phyloP scores from a whole-genome alignment of 768 basidiomycete species.

The Hygrophoropsis aurantiaca region DNA sequence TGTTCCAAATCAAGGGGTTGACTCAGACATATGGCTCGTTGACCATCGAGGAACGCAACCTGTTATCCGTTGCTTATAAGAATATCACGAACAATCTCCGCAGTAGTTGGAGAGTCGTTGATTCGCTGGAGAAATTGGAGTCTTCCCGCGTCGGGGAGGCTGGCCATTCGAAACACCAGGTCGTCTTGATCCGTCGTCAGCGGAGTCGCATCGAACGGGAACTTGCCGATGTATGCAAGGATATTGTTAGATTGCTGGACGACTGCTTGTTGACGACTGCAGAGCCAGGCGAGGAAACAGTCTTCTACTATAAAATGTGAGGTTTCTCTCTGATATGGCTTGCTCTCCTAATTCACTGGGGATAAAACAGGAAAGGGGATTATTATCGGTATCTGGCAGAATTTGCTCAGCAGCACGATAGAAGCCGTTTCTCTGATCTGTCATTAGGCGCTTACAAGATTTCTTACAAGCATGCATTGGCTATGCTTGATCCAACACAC shows the following conservation, averaged over 20 bases:
- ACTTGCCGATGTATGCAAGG: conserved; percentile 74
- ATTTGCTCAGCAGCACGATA: conserved; percentile 71
- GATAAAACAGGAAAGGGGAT: conserved; percentile 87
- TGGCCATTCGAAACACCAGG: conserved; percentile 40
- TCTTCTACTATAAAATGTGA: conserved; percentile 90
- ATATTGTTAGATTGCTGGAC: conserved; percentile 72
- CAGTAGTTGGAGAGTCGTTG: conserved; percentile 82
- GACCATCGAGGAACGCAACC: conserved; percentile 83
- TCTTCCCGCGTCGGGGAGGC: conserved; percentile 26
- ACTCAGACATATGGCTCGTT: conserved; percentile 68
- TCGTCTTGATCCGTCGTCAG: conserved; percentile 68
- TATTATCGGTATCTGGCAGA: conserved; percentile 92
- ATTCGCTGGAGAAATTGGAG: conserved; percentile 68
- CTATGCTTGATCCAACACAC: conserved; percentile 74
- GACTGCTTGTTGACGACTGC: conserved; percentile 59
- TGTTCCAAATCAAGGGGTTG: conserved; percentile 75
- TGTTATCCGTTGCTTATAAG: conserved; percentile 89
- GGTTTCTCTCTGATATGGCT: conserved; percentile 18
- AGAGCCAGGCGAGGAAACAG: conserved; percentile 75
- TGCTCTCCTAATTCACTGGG: conserved; percentile 6
- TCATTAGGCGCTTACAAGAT: conserved; percentile 84
- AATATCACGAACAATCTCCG: conserved; percentile 83
- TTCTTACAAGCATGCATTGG: conserved; percentile 80
- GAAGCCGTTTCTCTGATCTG: conserved; percentile 66
- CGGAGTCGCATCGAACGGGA: conserved; percentile 76